phyloP scores from a whole-genome alignment of 2,329 filamentous ascomycete genomes.

The Pyrenophora teres region DNA sequence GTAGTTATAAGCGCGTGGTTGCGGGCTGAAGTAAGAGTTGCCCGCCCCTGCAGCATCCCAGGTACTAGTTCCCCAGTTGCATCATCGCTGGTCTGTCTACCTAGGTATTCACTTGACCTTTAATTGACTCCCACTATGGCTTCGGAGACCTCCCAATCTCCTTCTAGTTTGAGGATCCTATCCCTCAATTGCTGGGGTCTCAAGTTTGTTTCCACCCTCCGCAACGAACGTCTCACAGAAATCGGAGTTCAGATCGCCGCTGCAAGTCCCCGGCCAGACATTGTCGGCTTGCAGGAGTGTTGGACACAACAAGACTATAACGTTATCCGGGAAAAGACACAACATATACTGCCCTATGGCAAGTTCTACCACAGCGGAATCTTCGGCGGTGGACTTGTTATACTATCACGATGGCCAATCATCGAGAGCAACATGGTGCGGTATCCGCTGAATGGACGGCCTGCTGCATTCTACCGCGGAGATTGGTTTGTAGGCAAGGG shows the following conservation, averaged over 20 bases:
- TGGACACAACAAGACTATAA: conserved; percentile 87
- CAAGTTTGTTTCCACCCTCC: conserved; percentile 80
- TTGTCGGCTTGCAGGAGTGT: conserved; percentile 94
- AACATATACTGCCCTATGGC: conserved; percentile 77
- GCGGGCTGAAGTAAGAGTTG: no score
- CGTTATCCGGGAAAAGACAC: conserved; percentile 74
- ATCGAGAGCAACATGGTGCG: conserved; percentile 83
- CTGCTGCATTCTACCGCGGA: conserved; percentile 89
- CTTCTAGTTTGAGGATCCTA: conserved; percentile 71
- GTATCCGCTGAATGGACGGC: conserved; percentile 91
- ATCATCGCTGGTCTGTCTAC: conserved; percentile 11
- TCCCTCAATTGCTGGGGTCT: conserved; percentile 98
- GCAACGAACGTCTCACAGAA: conserved; percentile 76
- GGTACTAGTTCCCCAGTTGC: conserved; percentile 21
- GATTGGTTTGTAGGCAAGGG: conserved; percentile 98
- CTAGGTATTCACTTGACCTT: not conserved
- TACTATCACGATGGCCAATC: conserved; percentile 90
- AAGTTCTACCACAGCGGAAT: conserved; percentile 93
- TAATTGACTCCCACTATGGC: conserved; percentile 24
- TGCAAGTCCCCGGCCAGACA: conserved; percentile 71
- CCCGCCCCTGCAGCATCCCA: conserved; percentile 15
- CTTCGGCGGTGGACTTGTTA: conserved; percentile 86
- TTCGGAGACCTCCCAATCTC: conserved; percentile 25
- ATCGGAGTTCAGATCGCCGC: conserved; percentile 80
- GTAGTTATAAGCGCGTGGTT: no score